Evolutionary conservation across 1,284 basidiomycete genomes (phyloP).

Genomic region (Pyrrhoderma noxium): DNA sequence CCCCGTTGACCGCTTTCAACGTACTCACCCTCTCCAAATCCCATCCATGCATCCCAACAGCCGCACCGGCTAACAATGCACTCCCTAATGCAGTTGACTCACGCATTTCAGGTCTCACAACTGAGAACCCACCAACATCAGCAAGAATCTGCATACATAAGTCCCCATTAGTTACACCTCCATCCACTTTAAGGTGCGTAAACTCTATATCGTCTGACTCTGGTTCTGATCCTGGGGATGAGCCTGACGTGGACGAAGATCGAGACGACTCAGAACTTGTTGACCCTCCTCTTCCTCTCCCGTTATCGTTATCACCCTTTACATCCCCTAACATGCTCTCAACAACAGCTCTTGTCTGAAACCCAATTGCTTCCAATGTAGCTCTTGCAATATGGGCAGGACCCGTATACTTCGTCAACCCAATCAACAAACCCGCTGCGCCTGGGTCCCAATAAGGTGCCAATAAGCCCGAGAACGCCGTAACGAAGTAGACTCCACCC

Average conservation of each 20-base stretch:
- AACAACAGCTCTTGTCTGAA: conserved; percentile 89
- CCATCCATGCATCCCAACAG: conserved; percentile 92
- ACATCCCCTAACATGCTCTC: conserved; percentile 91
- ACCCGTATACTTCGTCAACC: conserved; percentile 87
- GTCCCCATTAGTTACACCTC: conserved; percentile 90
- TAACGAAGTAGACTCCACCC: conserved; percentile 96
- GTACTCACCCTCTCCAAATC: conserved; percentile 74
- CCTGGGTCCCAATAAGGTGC: conserved; percentile 91
- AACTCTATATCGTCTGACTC: neutral
- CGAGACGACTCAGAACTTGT: too few relatives aligned
- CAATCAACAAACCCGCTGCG: conserved; percentile 79
- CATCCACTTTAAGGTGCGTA: conserved; percentile 78
- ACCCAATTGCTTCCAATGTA: conserved; percentile 85
- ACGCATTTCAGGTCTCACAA: conserved; percentile 91
- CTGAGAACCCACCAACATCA: conserved; percentile 87
- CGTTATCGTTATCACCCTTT: conserved; percentile 26
- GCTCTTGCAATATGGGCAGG: conserved; percentile 92
- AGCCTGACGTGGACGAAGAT: neutral
- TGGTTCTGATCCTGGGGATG: neutral
- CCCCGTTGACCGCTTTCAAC: conserved; percentile 83
- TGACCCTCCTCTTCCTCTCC: too few relatives aligned
- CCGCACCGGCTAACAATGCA: conserved; percentile 89
- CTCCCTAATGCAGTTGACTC: conserved; percentile 98
- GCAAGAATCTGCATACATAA: conserved; percentile 89
- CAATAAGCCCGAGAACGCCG: conserved; percentile 88